phyloP scores from a whole-genome alignment of 2,329 filamentous ascomycete species.

The Xylariaceae sp. region DNA sequence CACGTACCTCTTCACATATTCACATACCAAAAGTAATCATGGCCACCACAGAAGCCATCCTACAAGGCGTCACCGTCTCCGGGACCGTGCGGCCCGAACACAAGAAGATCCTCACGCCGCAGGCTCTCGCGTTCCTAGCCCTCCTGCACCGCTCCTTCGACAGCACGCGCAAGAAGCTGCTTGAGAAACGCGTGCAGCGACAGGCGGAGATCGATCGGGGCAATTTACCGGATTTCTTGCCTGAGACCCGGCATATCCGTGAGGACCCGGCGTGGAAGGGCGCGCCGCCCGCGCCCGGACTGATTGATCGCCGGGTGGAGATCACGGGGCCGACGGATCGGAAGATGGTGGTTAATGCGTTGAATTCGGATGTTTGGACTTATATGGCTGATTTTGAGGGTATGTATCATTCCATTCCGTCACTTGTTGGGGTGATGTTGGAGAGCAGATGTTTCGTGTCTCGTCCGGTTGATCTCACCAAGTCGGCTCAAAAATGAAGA shows the following conservation, averaged over 20 bases:
- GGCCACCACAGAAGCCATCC: slow-evolving; percentile 67
- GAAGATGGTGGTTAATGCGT: slow-evolving; percentile 98
- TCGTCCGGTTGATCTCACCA: background rate
- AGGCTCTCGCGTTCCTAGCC: slow-evolving; percentile 86
- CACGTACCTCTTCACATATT: background rate
- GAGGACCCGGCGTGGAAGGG: slow-evolving; percentile 93
- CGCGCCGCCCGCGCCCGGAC: slow-evolving; percentile 81
- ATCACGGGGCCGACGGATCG: slow-evolving; percentile 96
- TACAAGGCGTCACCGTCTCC: slow-evolving; percentile 83
- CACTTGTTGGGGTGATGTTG: background rate
- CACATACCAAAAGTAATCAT: slow-evolving; percentile 40
- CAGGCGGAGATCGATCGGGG: slow-evolving; percentile 93
- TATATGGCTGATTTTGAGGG: slow-evolving; percentile 99
- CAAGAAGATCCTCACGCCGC: slow-evolving; percentile 85
- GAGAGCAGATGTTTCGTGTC: background rate
- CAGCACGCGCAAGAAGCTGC: slow-evolving; percentile 74
- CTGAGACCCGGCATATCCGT: slow-evolving; percentile 91
- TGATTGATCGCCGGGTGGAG: slow-evolving; percentile 90
- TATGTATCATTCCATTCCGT: slow-evolving; percentile 38
- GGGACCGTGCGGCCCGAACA: slow-evolving; percentile 72
- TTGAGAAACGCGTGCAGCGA: slow-evolving; percentile 78
- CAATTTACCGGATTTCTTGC: slow-evolving; percentile 83
- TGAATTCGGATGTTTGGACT: slow-evolving; percentile 95
- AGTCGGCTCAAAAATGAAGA: too few relatives aligned
- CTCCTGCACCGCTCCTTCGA: slow-evolving; percentile 96